phyloP scores from a whole-genome alignment of 305 asterid species.

The Coffea humblotiana region DNA sequence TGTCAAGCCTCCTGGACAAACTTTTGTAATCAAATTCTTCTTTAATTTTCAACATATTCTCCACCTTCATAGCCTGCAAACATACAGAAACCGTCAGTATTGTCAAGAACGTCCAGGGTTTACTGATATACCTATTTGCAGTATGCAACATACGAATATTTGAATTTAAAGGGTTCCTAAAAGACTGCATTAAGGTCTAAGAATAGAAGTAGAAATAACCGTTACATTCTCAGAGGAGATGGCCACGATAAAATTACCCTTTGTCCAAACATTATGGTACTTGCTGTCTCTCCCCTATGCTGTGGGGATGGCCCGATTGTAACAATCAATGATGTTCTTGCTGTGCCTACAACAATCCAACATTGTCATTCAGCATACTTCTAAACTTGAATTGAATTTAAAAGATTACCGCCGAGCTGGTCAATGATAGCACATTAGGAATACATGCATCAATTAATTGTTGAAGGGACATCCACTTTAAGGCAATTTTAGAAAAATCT shows the following conservation, averaged over 20 bases:
- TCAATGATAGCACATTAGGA: background rate
- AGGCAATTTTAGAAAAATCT: background rate
- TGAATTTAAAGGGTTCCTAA: background rate
- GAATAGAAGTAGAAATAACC: background rate
- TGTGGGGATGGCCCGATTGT: slow-evolving; percentile 92
- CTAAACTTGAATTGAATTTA: background rate
- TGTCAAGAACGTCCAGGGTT: background rate
- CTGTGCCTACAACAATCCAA: slow-evolving; percentile 57
- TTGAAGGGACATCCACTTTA: background rate
- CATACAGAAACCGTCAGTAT: background rate
- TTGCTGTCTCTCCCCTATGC: slow-evolving; percentile 88
- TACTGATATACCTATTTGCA: slow-evolving; percentile 1
- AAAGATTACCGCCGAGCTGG: background rate
- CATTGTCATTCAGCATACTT: background rate
- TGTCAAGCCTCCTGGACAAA: slow-evolving; percentile 76
- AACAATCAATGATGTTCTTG: slow-evolving; percentile 84
- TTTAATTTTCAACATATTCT: slow-evolving; percentile 86
- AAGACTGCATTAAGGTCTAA: background rate
- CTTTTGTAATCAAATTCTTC: slow-evolving; percentile 95
- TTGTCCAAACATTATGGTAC: slow-evolving; percentile 92
- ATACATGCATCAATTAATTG: background rate
- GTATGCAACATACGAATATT: background rate
- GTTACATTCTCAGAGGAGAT: slow-evolving; percentile 14
- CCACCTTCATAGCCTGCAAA: slow-evolving; percentile 91
- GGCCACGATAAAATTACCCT: slow-evolving; percentile 49